These are phyloP conservation scores for Aspergillus coremiiformis DNA, from an alignment of 495 filamentous ascomycete species.

Conservation along the genomic window DNA sequence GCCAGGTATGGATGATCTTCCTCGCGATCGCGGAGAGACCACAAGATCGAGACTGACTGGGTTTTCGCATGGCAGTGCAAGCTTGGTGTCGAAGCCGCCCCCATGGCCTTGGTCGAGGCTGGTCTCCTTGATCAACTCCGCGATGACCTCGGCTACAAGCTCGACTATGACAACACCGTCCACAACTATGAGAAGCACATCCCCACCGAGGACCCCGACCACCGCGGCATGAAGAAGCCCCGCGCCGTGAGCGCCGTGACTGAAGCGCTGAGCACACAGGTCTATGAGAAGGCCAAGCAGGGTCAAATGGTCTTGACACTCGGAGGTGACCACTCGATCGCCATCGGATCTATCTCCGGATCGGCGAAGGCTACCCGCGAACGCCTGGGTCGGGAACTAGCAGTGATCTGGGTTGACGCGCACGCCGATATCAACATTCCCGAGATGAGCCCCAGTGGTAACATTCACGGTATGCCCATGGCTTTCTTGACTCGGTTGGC, in stretches of 20 bases:
- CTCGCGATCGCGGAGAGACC: conserved; percentile 12
- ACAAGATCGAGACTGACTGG: background rate
- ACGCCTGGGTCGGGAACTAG: conserved; percentile 71
- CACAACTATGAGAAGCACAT: conserved; percentile 75
- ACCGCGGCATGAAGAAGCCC: conserved; percentile 90
- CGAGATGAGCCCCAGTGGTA: conserved; percentile 80
- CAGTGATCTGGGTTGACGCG: conserved; percentile 97
- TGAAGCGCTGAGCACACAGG: conserved; percentile 66
- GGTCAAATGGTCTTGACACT: conserved; percentile 88
- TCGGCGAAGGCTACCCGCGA: conserved; percentile 78
- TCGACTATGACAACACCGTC: conserved; percentile 76
- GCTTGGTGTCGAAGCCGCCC: conserved; percentile 85
- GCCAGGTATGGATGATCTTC: conserved; percentile 59
- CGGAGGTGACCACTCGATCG: conserved; percentile 93
- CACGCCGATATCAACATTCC: conserved; percentile 97
- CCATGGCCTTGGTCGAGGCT: conserved; percentile 80
- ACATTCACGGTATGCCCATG: conserved; percentile 98
- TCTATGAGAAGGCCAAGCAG: conserved; percentile 76
- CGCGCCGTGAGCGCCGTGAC: conserved; percentile 86
- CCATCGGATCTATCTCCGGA: conserved; percentile 85
- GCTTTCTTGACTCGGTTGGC: conserved; percentile 84
- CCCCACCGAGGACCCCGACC: conserved; percentile 57
- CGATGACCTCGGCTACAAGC: conserved; percentile 78
- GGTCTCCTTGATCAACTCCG: conserved; percentile 79
- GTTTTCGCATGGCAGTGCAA: conserved; percentile 55